These are phyloP conservation scores for Hyaloscypha hepaticicola DNA, from an alignment of 495 filamentous ascomycete genomes.

Conservation along the genomic window DNA sequence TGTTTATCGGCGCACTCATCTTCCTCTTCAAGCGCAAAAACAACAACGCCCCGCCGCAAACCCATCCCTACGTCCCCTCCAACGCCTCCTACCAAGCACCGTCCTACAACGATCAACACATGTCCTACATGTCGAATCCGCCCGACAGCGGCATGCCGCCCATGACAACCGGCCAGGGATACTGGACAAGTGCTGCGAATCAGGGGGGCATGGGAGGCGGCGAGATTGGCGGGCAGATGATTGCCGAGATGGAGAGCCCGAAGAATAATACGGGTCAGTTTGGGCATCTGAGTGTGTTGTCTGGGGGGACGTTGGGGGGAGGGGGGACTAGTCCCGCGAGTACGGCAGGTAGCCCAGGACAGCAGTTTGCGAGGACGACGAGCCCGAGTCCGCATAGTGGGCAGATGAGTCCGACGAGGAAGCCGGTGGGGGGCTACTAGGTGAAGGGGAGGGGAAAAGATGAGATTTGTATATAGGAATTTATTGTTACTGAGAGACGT, in stretches of 20 bases:
- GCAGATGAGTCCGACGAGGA: neutral
- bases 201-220: neutral
- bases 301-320: neutral
- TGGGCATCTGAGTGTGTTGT: neutral
- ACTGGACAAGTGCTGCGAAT: neutral
- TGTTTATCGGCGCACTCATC: conserved; percentile 15
- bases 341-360: neutral
- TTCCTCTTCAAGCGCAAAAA: conserved; percentile 12
- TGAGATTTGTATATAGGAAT: neutral
- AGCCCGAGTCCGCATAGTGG: too few species aligned
- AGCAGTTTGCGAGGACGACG: neutral
- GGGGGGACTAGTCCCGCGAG: too few species aligned
- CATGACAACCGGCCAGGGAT: too few species aligned
- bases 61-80: conserved; percentile 3
- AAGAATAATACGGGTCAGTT: conserved; percentile 3
- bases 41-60: neutral
- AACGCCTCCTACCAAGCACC: conserved; percentile 10
- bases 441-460: neutral
- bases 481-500: neutral
- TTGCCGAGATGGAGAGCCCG: conserved; percentile 22
- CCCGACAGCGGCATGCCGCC: neutral
- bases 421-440: neutral
- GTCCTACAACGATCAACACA: conserved; percentile 13
- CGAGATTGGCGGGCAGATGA: neutral
- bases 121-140: conserved; percentile 9